Evolutionary conservation across 345 rosid genomes (phyloP).

Genomic region (Nephelium lappaceum): DNA sequence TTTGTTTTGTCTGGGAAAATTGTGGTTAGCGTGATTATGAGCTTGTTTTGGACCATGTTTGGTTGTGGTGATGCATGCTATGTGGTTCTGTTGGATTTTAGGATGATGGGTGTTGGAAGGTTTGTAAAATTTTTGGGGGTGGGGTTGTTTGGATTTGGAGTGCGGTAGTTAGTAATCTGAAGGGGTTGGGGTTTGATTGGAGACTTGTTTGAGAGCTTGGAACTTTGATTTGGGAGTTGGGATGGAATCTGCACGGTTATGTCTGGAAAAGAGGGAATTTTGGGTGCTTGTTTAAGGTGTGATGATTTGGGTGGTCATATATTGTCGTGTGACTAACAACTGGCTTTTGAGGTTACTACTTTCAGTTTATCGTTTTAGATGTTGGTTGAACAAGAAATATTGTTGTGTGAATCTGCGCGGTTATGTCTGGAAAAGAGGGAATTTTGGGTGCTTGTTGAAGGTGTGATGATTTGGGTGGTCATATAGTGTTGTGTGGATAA

Average conservation of each 20-base stretch:
- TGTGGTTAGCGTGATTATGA: neutral
- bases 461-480: neutral
- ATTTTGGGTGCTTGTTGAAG: neutral
- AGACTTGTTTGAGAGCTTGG: neutral
- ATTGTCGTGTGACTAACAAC: neutral
- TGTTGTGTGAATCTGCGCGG: neutral
- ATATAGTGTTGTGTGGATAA: neutral
- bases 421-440: neutral
- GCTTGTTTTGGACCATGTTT: neutral
- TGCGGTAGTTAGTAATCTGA: neutral
- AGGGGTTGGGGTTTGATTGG: constrained; percentile 8
- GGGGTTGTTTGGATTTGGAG: neutral
- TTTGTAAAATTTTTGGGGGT: neutral
- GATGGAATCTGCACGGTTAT: constrained; percentile 2
- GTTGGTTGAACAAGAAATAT: too few species aligned
- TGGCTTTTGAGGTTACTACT: neutral
- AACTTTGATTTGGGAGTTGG: neutral
- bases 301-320: neutral
- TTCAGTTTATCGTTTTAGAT: neutral
- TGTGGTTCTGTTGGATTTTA: constrained; percentile 2
- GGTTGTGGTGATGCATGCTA: neutral
- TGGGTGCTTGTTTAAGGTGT: constrained; percentile 6
- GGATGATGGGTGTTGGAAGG: constrained; percentile 4
- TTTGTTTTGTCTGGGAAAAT: neutral
- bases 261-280: constrained; percentile 1